phyloP scores from a whole-genome alignment of 2,329 filamentous ascomycete genomes.

The Cladosporium cucumerinum region DNA sequence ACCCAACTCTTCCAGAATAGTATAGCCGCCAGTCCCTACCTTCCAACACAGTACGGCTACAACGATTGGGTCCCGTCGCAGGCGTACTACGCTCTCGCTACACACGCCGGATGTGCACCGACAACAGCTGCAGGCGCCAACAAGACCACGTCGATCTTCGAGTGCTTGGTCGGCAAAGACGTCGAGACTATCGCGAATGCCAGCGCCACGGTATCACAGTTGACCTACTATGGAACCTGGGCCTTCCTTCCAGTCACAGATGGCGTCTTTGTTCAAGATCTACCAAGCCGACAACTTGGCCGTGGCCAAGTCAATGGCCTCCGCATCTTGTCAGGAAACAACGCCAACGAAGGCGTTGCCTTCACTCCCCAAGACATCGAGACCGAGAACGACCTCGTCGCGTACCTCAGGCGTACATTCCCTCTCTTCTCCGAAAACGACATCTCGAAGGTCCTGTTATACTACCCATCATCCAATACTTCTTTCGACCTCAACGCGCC shows the following conservation, averaged over 20 bases:
- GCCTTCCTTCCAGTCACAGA: conserved; percentile 45
- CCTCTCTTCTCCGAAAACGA: conserved; percentile 41
- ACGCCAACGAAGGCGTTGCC: conserved; percentile 49
- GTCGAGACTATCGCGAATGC: neutral
- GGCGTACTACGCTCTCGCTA: neutral
- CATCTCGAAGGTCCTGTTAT: conserved; percentile 38
- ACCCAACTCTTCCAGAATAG: conserved; percentile 30
- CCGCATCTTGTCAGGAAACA: conserved; percentile 42
- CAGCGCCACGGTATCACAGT: conserved; percentile 17
- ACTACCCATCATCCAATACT: conserved; percentile 33
- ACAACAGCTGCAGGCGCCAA: neutral
- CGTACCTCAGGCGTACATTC: conserved; percentile 42
- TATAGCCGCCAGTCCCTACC: conserved; percentile 21
- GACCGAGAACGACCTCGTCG: conserved; percentile 39
- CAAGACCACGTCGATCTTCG: neutral
- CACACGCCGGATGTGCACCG: neutral
- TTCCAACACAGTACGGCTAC: neutral
- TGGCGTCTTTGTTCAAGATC: conserved; percentile 37
- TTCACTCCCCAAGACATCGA: conserved; percentile 48
- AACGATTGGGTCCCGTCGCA: neutral
- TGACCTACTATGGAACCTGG: conserved; percentile 40
- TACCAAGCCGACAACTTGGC: conserved; percentile 38
- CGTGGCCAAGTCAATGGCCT: conserved; percentile 39
- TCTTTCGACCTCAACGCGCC: neutral
- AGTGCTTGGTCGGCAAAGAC: neutral